Conservation (phyloP, 108 stramenopile genomes). For the Nannochloropsis salina region DNA sequence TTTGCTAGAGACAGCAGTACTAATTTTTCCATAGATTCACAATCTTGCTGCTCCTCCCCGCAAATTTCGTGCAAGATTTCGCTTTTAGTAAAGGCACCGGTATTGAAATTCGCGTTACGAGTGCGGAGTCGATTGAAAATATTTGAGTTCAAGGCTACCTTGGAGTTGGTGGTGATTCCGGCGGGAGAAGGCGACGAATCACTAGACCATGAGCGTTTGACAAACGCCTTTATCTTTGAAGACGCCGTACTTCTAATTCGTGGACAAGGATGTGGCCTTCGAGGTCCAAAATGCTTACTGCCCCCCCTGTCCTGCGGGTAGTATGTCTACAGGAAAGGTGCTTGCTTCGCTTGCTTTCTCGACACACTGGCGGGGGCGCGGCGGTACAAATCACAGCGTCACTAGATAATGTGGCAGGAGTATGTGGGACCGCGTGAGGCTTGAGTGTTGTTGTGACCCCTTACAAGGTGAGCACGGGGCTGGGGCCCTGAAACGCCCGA, state of each 20-base stretch:
- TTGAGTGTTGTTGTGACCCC: too few species aligned
- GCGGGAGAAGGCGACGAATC: not conserved
- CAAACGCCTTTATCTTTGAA: conserved; percentile 13
- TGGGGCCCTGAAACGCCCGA: too few species aligned
- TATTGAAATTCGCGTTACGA: not conserved
- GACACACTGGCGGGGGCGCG: too few species aligned
- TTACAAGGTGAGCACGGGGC: too few species aligned
- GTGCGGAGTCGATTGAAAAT: not conserved
- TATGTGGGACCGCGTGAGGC: too few species aligned
- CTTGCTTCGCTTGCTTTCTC: too few species aligned
- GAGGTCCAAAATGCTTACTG: too few species aligned
- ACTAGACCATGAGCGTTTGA: not conserved
- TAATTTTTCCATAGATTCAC: not conserved
- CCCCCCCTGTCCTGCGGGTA: too few species aligned
- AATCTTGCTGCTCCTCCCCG: not conserved
- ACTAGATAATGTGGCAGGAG: too few species aligned
- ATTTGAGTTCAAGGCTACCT: not conserved
- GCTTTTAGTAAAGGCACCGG: not conserved
- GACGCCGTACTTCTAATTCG: not conserved
- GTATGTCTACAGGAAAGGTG: too few species aligned
- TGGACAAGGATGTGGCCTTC: not conserved
- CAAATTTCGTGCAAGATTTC: too few species aligned
- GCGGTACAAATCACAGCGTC: too few species aligned
- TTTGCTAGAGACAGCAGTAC: not conserved
- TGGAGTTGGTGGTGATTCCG: not conserved